A percentile compares a stretch with the other conserved stretches of the same genome.
Evolutionary conservation across 208 protist genomes (phyloP).

Genomic region (Crithidia expoeki): DNA sequence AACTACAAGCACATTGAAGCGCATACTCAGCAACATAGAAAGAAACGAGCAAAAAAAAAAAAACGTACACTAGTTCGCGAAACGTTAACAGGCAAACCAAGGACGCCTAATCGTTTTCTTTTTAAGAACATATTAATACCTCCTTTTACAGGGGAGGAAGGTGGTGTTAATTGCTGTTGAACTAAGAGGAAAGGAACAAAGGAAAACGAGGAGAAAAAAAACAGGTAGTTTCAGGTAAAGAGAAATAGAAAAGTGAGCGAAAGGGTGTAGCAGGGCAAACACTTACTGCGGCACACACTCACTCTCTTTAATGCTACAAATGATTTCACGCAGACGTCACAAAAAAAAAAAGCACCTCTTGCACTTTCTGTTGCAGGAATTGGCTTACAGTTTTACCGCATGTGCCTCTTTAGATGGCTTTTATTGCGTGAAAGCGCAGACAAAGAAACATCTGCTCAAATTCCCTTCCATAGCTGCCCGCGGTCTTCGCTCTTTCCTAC

Average conservation of each 20-base stretch:
- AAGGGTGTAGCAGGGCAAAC: neutral
- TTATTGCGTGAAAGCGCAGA: too few species aligned
- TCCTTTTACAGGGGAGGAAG: neutral
- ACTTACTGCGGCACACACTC: neutral
- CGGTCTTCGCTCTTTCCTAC: neutral
- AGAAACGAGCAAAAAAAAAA: constrained; percentile 9
- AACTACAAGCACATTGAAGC: neutral
- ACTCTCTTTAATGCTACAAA: neutral
- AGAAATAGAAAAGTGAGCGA: constrained; percentile 6
- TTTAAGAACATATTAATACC: too few species aligned
- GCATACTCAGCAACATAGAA: constrained; percentile 11
- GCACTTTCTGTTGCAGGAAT: too few species aligned
- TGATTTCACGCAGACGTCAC: too few species aligned
- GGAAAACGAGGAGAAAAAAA: constrained; percentile 10
- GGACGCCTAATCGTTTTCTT: neutral
- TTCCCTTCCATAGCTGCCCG: neutral
- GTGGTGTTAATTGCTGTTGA: neutral
- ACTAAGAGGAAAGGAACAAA: constrained; percentile 6
- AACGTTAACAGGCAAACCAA: neutral
- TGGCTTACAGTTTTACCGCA: too few species aligned
- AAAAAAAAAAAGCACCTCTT: too few species aligned
- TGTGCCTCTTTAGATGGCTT: too few species aligned
- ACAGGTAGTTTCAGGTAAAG: neutral
- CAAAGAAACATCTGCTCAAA: too few species aligned
- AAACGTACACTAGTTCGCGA: neutral